A percentile compares a stretch with the other conserved stretches of the same genome.
Conservation (phyloP, 805 yeast genomes). For the Metschnikowia gelsemii region DNA sequence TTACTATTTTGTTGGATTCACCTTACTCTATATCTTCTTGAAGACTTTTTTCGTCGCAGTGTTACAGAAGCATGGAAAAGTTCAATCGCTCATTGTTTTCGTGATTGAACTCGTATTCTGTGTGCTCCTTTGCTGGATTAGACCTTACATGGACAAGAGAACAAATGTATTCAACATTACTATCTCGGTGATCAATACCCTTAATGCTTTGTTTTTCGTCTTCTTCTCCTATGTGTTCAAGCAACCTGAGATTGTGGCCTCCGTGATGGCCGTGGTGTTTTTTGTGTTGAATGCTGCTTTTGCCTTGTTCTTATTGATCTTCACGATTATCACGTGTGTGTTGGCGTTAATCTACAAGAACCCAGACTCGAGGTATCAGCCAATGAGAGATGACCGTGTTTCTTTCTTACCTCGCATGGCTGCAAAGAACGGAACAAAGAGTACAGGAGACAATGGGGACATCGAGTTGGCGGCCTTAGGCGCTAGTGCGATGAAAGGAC, state of each 20-base stretch:
- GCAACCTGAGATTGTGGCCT: slow-evolving; percentile 84
- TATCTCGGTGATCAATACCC: slow-evolving; percentile 72
- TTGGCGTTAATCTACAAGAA: slow-evolving; percentile 83
- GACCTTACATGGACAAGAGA: slow-evolving; percentile 93
- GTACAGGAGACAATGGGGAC: slow-evolving; percentile 38
- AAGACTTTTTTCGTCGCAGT: slow-evolving; percentile 86
- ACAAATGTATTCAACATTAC: slow-evolving; percentile 92
- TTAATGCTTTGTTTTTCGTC: slow-evolving; percentile 83
- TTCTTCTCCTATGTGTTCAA: slow-evolving; percentile 83
- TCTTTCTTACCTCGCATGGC: slow-evolving; percentile 81
- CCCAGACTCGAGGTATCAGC: slow-evolving; percentile 94
- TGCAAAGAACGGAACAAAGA: slow-evolving; percentile 27
- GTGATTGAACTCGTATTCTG: slow-evolving; percentile 73
- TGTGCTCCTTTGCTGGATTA: slow-evolving; percentile 58
- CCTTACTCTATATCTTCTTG: slow-evolving; percentile 62
- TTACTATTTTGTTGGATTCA: slow-evolving; percentile 75
- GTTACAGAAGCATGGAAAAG: slow-evolving; percentile 76
- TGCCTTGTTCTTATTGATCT: slow-evolving; percentile 75
- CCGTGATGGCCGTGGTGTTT: slow-evolving; percentile 87
- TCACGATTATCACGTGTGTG: slow-evolving; percentile 85
- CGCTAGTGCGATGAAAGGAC: slow-evolving; percentile 65
- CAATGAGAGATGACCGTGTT: slow-evolving; percentile 93
- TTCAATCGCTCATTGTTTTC: slow-evolving; percentile 75
- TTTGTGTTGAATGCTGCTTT: slow-evolving; percentile 87
- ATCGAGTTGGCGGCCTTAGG: slow-evolving; percentile 74